phyloP scores from a whole-genome alignment of 2,329 filamentous ascomycete genomes.

The Teratosphaeria gauchensis region DNA sequence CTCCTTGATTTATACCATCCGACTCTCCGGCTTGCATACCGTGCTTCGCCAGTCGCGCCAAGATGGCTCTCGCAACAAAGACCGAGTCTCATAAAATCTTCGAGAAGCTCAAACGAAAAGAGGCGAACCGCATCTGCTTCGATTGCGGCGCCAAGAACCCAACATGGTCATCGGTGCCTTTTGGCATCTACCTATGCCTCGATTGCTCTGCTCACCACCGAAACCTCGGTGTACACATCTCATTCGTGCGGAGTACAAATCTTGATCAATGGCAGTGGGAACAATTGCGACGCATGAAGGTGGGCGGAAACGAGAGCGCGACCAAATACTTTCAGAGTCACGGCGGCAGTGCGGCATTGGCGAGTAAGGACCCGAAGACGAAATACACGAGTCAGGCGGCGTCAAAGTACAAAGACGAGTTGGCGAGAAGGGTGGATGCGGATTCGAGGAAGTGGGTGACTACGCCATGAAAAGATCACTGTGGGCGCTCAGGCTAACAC shows the following conservation, averaged over 20 bases:
- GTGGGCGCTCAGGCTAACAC: constrained; percentile 14
- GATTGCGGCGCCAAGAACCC: constrained; percentile 97
- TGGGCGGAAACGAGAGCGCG: constrained; percentile 93
- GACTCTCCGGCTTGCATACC: background rate
- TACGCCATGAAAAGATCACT: background rate
- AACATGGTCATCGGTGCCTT: constrained; percentile 85
- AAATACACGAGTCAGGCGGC: constrained; percentile 95
- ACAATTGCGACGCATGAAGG: constrained; percentile 93
- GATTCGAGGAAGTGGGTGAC: constrained; percentile 71
- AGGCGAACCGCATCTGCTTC: constrained; percentile 97
- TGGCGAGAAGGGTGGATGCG: constrained; percentile 72
- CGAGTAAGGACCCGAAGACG: constrained; percentile 91
- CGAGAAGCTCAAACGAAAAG: constrained; percentile 90
- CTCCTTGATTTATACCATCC: background rate
- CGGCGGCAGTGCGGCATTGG: constrained; percentile 83
- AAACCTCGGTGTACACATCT: constrained; percentile 97
- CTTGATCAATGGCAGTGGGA: constrained; percentile 99
- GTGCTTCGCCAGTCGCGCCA: background rate
- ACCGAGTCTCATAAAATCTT: constrained; percentile 95
- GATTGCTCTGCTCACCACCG: constrained; percentile 96
- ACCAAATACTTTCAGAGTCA: constrained; percentile 98
- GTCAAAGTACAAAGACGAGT: constrained; percentile 94
- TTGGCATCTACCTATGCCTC: constrained; percentile 95
- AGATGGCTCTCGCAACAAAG: constrained; percentile 60
- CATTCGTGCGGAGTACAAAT: constrained; percentile 96